These are phyloP conservation scores for Desmodesmus armatus DNA, from an alignment of 139 green algal genomes.

Conservation along the genomic window DNA sequence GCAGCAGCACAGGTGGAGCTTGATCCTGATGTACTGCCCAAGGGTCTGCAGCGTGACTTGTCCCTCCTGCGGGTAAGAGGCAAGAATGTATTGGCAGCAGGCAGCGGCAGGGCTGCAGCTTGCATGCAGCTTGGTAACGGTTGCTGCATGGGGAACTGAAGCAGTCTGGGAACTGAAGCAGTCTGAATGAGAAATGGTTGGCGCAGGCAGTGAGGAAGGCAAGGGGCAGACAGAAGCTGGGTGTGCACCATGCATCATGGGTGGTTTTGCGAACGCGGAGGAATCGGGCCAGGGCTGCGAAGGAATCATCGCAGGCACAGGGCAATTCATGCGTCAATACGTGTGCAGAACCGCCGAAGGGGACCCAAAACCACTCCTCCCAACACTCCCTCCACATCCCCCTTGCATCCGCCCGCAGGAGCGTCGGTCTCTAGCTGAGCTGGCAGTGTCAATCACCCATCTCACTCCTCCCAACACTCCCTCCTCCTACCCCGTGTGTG, in stretches of 20 bases:
- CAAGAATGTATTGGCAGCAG: not conserved
- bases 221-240: not conserved
- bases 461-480: not conserved
- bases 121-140: not conserved
- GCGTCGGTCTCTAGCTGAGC: not conserved
- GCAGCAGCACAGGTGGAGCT: not conserved
- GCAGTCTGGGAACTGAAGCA: not conserved
- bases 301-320: no score
- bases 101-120: not conserved
- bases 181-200: not conserved
- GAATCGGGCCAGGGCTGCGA: no score
- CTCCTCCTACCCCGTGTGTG: not conserved
- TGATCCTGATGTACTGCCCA: constrained; percentile 25
- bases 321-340: not conserved
- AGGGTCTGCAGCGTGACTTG: constrained; percentile 31
- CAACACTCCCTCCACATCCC: not conserved
- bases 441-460: not conserved
- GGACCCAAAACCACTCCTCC: not conserved
- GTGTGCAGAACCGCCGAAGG: not conserved
- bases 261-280: no score
- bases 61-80: constrained; percentile 30
- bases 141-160: not conserved
- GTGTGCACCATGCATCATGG: not conserved
- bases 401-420: not conserved
- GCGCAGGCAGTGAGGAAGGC: not conserved